Base-by-base conservation (phyloP, 345 rosid species). In the Kernera saxatilis region DNA sequence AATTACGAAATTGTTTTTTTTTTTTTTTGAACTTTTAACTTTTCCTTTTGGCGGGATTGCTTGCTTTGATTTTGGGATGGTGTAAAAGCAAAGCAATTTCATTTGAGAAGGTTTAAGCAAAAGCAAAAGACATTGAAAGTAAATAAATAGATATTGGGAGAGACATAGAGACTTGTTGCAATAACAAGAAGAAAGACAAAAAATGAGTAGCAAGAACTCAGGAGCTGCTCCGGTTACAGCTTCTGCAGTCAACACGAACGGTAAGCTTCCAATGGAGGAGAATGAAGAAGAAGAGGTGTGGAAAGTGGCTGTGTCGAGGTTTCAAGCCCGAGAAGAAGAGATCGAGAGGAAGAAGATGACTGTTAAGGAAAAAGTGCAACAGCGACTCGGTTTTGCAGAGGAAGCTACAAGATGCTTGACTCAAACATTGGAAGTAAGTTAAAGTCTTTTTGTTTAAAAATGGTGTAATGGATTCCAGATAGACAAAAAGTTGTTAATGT, bases 321-420 rank as follows among this genome's bases (percentile, higher is more conserved):
- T 88, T 53, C 86, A 90, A 70, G 91, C 93, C 5, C 69, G 79
- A 78, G 98, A 92, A 79, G 92, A 92, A 60, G 90, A 88, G 86
- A 92, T 90, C 22, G 87, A 84, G 79, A 82, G 82, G 84, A 92
- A 82, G 85, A 92, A 82, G 66, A 77, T 73, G 84, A 83, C 80
- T 51, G 88, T 89, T 53, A 86, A 69, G 66, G 92, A 83, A 75
- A 86, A 76, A 75, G 91, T 89, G 53, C 86, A 88, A 71, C 85
- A 79, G 51, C 86, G 84, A 5, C 76, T 92, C 0, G 89, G 85
- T 12, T 84, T 83, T 33, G 94, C 93, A 1, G 92, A 92, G 67
- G 94, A 92, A 73, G 91, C 85, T 76, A 82, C 92, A 9, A 84
- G 76, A 67, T 85, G 92, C 60, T 72, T 92, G 65, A 72, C 88